Conservation (phyloP, 345 rosid species). For the Eucalyptus regnans region DNA sequence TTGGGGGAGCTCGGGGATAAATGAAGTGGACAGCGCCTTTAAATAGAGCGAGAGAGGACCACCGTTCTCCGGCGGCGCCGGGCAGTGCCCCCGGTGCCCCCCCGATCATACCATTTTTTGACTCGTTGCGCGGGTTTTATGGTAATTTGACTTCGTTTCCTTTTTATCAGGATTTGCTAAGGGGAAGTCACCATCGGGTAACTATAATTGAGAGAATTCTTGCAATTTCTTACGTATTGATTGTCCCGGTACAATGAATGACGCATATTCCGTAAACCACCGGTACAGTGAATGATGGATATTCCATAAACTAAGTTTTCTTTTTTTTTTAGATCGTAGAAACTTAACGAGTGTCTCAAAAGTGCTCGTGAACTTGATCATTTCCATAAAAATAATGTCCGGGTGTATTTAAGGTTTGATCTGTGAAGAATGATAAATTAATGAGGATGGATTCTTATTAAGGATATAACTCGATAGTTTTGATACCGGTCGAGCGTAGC, state of each 20-base stretch:
- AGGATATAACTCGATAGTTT: accelerated
- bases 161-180: background rate
- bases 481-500: accelerated
- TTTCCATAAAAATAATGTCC: background rate
- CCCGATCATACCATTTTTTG: background rate
- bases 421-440: accelerated
- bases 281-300: background rate
- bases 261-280: background rate
- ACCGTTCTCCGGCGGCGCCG: no score
- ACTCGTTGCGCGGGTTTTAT: background rate
- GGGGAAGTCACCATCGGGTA: background rate
- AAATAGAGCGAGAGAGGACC: background rate
- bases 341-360: background rate
- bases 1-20: background rate
- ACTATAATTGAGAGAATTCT: background rate
- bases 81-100: background rate
- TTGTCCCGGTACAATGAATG: background rate
- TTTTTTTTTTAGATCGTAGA: background rate
- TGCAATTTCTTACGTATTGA: background rate
- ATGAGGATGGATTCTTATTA: background rate
- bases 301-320: background rate
- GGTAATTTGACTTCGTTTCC: background rate
- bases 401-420: background rate
- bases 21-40: background rate
- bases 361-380: accelerated